These are phyloP conservation scores for Davidsoniella neocaledoniae DNA, from an alignment of 2,329 filamentous ascomycete species.

Conservation along the genomic window DNA sequence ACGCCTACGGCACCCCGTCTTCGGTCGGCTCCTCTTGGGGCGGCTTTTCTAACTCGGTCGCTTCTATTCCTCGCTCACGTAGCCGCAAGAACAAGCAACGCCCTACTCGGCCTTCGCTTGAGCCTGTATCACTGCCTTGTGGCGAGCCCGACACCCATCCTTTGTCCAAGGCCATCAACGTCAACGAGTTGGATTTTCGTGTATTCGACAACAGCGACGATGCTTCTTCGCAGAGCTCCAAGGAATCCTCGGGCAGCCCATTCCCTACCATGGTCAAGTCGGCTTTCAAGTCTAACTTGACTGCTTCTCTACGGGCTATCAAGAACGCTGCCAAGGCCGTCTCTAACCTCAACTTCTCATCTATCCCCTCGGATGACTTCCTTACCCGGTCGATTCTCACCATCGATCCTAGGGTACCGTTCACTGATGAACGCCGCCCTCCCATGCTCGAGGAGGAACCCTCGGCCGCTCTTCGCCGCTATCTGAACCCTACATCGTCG, in stretches of 20 bases:
- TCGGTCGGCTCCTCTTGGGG: conserved; percentile 33
- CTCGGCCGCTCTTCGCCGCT: conserved; percentile 48
- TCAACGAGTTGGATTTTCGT: conserved; percentile 30
- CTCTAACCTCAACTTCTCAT: conserved; percentile 43
- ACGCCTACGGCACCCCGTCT: conserved; percentile 31
- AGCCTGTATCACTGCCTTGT: conserved; percentile 38
- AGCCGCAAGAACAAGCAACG: conserved; percentile 19
- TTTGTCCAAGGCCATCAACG: conserved; percentile 27
- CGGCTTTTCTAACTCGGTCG: conserved; percentile 16
- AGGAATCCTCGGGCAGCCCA: conserved; percentile 1
- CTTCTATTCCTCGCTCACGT: conserved; percentile 3
- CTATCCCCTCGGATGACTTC: conserved; percentile 49
- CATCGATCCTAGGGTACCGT: conserved; percentile 48
- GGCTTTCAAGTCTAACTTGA: conserved; percentile 53
- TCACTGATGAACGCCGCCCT: conserved; percentile 49
- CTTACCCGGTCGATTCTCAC: conserved; percentile 51
- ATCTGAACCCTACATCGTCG: conserved; percentile 41
- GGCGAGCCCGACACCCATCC: conserved; percentile 36
- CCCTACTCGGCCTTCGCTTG: conserved; percentile 29
- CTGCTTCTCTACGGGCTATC: conserved; percentile 46
- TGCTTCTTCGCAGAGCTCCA: background rate
- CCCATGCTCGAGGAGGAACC: conserved; percentile 46
- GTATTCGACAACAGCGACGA: conserved; percentile 15
- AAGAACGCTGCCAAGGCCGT: conserved; percentile 48
- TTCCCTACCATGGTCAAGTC: conserved; percentile 8